A percentile compares a stretch with the other conserved stretches of the same genome.
Conservation (phyloP, 169 alveolate species). For the Cryptosporidium parvum region DNA sequence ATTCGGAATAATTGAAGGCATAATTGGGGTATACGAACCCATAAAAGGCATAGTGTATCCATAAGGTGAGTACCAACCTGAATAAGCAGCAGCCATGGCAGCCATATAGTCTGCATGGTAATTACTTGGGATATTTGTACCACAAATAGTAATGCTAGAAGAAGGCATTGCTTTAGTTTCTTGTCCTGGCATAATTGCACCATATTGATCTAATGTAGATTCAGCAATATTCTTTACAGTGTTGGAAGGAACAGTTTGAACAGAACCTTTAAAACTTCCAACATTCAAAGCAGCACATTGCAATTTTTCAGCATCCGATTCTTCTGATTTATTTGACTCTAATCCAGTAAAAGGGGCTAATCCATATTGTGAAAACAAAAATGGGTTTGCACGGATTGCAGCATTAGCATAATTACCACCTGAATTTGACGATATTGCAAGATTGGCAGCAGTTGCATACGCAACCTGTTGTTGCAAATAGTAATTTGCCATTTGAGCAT, state of each 20-base stretch:
- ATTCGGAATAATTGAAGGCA: constrained; percentile 61
- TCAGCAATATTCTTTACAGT: constrained; percentile 32
- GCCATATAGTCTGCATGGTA: constrained; percentile 71
- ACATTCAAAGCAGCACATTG: not conserved
- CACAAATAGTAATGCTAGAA: constrained; percentile 46
- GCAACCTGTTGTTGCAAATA: constrained; percentile 70
- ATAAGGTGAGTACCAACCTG: constrained; percentile 72
- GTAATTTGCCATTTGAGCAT: constrained; percentile 70
- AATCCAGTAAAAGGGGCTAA: constrained; percentile 3
- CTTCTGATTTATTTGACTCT: constrained; percentile 42
- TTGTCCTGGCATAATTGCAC: constrained; percentile 58
- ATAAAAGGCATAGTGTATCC: constrained; percentile 70
- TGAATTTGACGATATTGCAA: constrained; percentile 41
- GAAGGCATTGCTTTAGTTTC: constrained; percentile 73
- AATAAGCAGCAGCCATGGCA: constrained; percentile 69
- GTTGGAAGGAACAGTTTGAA: not conserved
- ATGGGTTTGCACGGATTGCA: constrained; percentile 31
- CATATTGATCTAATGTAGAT: constrained; percentile 61
- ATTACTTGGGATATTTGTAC: constrained; percentile 28
- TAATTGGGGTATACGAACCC: constrained; percentile 48
- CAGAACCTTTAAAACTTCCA: not conserved
- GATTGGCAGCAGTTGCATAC: constrained; percentile 65
- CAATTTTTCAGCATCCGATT: constrained; percentile 11
- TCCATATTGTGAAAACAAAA: constrained; percentile 27
- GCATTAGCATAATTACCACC: not conserved